Evolutionary conservation across 768 basidiomycete species (phyloP).

Genomic region (Cantharellus anzutake): DNA sequence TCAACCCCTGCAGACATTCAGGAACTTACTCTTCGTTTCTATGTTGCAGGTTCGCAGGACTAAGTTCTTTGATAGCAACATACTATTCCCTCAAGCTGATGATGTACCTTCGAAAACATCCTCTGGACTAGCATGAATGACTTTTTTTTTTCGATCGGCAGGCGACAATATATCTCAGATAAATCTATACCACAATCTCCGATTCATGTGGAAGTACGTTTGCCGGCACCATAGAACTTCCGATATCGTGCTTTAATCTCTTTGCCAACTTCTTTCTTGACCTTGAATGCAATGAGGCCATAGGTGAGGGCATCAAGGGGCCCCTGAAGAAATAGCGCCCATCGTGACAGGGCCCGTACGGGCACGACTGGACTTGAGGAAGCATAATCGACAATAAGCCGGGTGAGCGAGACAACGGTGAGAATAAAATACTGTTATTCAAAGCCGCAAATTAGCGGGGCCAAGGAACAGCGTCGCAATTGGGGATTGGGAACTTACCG

Average conservation of each 20-base stretch:
- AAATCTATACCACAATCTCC: too few species aligned
- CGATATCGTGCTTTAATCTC: not conserved
- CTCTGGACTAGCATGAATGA: too few species aligned
- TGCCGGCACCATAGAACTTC: too few species aligned
- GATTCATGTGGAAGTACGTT: too few species aligned
- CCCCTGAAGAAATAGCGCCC: constrained; percentile 7
- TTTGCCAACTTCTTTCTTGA: constrained; percentile 1
- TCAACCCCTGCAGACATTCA: too few species aligned
- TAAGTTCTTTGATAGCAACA: too few species aligned
- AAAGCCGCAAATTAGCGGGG: not conserved
- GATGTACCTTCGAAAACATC: too few species aligned
- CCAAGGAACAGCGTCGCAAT: not conserved
- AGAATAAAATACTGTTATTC: constrained; percentile 5
- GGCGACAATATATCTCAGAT: too few species aligned
- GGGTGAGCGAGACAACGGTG: constrained; percentile 2
- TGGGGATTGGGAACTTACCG: not conserved
- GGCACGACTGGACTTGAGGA: constrained; percentile 1
- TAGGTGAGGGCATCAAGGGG: constrained; percentile 6
- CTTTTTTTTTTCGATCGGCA: too few species aligned
- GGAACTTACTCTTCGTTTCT: too few species aligned
- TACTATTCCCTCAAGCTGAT: too few species aligned
- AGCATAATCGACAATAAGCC: constrained; percentile 2
- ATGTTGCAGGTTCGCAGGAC: too few species aligned
- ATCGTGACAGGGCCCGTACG: constrained; percentile 7
- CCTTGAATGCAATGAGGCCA: not conserved